Base-by-base conservation (phyloP, 352 stramenopile genomes). In the Globisporangium sylvaticum region DNA sequence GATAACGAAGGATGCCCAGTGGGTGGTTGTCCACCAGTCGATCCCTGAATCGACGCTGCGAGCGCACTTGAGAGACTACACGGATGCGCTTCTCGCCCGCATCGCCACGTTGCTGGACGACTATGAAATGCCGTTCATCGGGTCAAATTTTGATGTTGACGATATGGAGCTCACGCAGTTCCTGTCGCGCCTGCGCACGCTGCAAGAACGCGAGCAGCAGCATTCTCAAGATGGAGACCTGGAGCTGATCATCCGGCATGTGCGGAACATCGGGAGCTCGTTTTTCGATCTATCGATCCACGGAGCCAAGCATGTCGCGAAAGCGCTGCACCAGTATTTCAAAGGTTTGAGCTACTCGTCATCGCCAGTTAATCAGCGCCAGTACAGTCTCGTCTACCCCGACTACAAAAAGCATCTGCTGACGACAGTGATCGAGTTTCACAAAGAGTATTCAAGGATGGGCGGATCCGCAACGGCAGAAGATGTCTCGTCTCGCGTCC, bases 1-100 rank as follows among this genome's bases (percentile, higher is more conserved):
- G 22, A 77, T 83, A 20, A 73, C 76, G 8, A 90, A 92, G 32
- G 68, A 89, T 24, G 84, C 81, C 2, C 63, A 90, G 59, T 94
- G 84, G 81, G 64, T 83, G 1, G 72, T 76, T 1, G 79, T 90
- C 4, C 46, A 83, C 25, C 73, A 84, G 64, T 75, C 70, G 10
- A 31, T 61, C 1, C 55, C 66, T 1, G 83, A 86, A 54, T 62
- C 57, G 22, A 76, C 66, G 37, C 72, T 94, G 9, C 70, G 79
- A 3, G 24, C 67, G 6, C 75, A 71, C 15, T 73, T 89, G 5
- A 85, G 80, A 50, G 68, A 56, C 9, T 89, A 87, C 52, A 73
- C 84, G 15, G 67, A 79, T 50, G 79, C 75, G 2, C 76, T 87
- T 25, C 80, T 83, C 58, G 37, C 27, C 12, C 57, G 64, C 18